These are phyloP conservation scores for Cryptomeria japonica DNA, from an alignment of 75 land plant species.

Conservation along the genomic window DNA sequence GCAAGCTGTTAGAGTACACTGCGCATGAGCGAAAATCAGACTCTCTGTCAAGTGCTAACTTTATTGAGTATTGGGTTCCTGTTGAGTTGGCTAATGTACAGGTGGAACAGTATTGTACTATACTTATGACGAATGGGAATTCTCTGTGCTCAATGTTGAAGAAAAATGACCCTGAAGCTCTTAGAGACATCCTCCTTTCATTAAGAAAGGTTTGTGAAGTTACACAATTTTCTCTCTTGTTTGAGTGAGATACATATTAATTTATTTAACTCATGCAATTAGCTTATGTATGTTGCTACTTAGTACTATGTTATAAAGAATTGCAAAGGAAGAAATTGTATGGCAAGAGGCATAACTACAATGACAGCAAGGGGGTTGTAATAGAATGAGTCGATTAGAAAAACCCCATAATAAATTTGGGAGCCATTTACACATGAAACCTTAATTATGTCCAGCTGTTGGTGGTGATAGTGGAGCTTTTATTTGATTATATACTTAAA, in stretches of 20 bases:
- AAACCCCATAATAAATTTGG: too few species aligned
- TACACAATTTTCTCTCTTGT: background rate
- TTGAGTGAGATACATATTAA: background rate
- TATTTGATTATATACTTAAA: too few species aligned
- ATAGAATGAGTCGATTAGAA: too few species aligned
- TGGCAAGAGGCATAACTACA: too few species aligned
- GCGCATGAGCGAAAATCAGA: constrained; percentile 46
- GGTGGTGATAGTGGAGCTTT: too few species aligned
- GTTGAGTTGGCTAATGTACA: constrained; percentile 65
- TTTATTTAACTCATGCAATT: background rate
- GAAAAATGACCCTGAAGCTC: constrained; percentile 38
- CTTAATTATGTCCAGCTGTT: too few species aligned
- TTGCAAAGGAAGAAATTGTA: background rate
- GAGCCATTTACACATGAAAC: too few species aligned
- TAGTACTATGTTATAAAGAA: background rate
- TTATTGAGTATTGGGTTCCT: constrained; percentile 87
- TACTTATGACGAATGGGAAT: constrained; percentile 54
- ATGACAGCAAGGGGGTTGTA: too few species aligned
- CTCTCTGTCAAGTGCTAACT: constrained; percentile 20
- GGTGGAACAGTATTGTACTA: constrained; percentile 69
- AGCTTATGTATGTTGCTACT: background rate
- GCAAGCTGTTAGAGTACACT: constrained; percentile 28
- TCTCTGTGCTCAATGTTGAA: constrained; percentile 46
- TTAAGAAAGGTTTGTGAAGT: constrained; percentile 38
- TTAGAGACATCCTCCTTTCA: constrained; percentile 36